Evolutionary conservation across 495 filamentous ascomycete species (phyloP), one percentile per base, ranked within the genome.

Genomic region (Choiromyces venosus): DNA sequence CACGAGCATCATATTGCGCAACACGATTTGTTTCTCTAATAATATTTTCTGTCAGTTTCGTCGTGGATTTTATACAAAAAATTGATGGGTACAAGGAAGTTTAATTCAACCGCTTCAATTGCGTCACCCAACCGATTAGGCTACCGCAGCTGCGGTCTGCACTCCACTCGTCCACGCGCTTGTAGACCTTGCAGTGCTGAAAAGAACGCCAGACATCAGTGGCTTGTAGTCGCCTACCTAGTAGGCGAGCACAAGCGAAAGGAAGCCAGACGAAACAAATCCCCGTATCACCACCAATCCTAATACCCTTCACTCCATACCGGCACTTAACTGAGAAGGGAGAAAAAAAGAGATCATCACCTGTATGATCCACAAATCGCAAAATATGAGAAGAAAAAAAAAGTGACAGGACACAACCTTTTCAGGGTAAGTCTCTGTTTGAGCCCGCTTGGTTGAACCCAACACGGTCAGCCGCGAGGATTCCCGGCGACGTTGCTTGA

Each of bases 381-480:
- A 61, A 61, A 56, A 56, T 56, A 25, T 52, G 5, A 2, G n/a
- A 52, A 25, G 8, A 52, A 6, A 29, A 56, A 56, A 29, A 56
- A 76, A 77, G 73, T 77, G 75, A 77, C 75, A 73, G 69, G 64
- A 25, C 74, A 66, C 52, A 29, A 29, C 52, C 52, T 12, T 29
- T 35, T 70, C 36, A 42, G 44, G 74, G 69, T 61, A 61, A 61
- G 69, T 71, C 68, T 75, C 73, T 72, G 75, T 66, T 68, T 19
- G 14, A 44, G 39, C 65, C 73, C 69, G 69, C 73, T 72, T 75
- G 66, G 52, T 66, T 66, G 73, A 72, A 64, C 70, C 73, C 73
- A 75, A 75, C 73, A 74, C 73, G 73, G 75, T 52, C 75, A 69
- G 73, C 73, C 56, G 69, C 71, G 69, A 77, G 74, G 75, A 76